Conservation (phyloP, 176 grass and related monocot species). For the Metroxylon sagu region DNA sequence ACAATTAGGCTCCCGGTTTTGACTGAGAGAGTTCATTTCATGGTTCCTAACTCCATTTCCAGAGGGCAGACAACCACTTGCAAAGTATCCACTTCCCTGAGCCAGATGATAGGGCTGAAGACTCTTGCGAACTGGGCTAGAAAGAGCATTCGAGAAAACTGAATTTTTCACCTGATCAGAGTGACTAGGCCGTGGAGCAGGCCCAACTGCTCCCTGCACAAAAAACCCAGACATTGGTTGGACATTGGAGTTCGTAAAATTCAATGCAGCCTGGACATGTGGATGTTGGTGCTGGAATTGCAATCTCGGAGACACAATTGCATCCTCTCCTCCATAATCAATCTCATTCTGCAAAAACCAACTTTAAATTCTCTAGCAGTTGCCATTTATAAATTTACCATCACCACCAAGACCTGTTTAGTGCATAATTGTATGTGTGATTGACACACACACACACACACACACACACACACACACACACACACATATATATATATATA, state of each 20-base stretch:
- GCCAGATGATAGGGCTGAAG: slow-evolving; percentile 56
- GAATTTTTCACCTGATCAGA: slow-evolving; percentile 59
- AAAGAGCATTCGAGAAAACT: slow-evolving; percentile 67
- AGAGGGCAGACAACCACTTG: slow-evolving; percentile 1
- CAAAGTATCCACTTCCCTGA: slow-evolving; percentile 24
- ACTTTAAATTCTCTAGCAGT: no score
- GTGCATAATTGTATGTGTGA: no score
- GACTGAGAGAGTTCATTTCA: slow-evolving; percentile 36
- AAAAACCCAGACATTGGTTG: slow-evolving; percentile 27
- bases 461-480: no score
- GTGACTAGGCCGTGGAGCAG: slow-evolving; percentile 13
- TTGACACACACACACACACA: no score
- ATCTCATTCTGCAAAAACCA: slow-evolving; percentile 60
- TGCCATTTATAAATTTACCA: no score
- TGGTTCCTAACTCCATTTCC: slow-evolving; percentile 42
- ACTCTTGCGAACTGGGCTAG: slow-evolving; percentile 49
- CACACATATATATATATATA: no score
- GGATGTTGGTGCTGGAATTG: slow-evolving; percentile 27
- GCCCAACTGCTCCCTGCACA: slow-evolving; percentile 21
- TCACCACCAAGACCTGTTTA: no score
- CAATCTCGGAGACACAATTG: slow-evolving; percentile 45
- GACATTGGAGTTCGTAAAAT: slow-evolving; percentile 32
- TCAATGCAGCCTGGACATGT: slow-evolving; percentile 18
- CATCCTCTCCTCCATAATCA: slow-evolving; percentile 62
- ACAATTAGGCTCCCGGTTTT: slow-evolving; percentile 44